These are phyloP conservation scores for Pinus taeda DNA, from an alignment of 75 land plant species.

Conservation along the genomic window DNA sequence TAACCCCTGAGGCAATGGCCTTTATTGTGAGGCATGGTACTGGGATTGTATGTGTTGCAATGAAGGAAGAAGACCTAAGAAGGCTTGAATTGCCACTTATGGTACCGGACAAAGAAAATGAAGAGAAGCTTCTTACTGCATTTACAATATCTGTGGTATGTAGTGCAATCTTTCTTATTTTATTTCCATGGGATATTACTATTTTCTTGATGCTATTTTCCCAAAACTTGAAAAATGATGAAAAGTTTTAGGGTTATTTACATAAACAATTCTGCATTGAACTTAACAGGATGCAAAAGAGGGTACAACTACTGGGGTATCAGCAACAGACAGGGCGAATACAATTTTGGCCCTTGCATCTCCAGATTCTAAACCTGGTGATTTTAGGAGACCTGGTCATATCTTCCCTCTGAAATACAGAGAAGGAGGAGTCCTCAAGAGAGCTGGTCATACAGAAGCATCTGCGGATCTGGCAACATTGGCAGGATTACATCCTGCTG, in stretches of 20 bases:
- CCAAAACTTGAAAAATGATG: neutral
- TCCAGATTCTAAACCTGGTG: constrained; percentile 73
- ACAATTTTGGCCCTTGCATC: constrained; percentile 86
- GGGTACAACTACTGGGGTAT: constrained; percentile 97
- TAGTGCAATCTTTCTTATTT: neutral
- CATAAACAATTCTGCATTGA: neutral
- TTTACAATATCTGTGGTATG: constrained; percentile 96
- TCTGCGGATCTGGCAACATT: constrained; percentile 85
- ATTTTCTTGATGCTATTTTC: neutral
- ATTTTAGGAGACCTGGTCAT: constrained; percentile 93
- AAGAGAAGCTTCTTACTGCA: constrained; percentile 86
- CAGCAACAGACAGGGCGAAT: constrained; percentile 84
- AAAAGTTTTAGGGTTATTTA: neutral
- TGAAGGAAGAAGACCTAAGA: constrained; percentile 86
- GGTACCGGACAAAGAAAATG: constrained; percentile 78
- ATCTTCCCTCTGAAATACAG: constrained; percentile 94
- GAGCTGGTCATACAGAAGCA: constrained; percentile 99
- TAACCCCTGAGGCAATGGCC: constrained; percentile 89
- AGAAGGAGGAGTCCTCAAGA: constrained; percentile 98
- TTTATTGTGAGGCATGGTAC: constrained; percentile 92
- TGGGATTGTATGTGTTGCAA: constrained; percentile 95
- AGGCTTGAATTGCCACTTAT: constrained; percentile 78
- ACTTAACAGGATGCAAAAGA: constrained; percentile 75
- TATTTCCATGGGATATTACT: neutral
- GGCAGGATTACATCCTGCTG: constrained; percentile 85